Evolutionary conservation across 1,284 basidiomycete species (phyloP).

Genomic region (Puccinia novopanici): DNA sequence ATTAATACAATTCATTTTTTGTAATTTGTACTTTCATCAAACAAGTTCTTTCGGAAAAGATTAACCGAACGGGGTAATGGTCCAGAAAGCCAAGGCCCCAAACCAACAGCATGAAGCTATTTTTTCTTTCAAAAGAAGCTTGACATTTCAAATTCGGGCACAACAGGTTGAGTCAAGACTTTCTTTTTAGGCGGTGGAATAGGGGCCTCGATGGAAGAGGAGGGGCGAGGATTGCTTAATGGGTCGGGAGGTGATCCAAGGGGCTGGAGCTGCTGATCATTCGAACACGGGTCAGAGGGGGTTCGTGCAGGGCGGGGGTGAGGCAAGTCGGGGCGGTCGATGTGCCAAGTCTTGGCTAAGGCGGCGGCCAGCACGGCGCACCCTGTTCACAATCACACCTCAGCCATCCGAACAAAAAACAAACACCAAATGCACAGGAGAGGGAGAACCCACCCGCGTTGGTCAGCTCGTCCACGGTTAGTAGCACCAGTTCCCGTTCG

Average conservation of each 20-base stretch:
- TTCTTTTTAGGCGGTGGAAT: conserved; percentile 3
- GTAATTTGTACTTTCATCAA: no score
- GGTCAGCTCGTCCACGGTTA: neutral
- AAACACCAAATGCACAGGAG: neutral
- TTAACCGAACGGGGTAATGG: no score
- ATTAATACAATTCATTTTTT: no score
- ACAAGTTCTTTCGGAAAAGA: no score
- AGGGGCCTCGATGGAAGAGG: neutral
- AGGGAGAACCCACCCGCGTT: conserved; percentile 1
- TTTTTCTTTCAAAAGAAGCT: conserved; percentile 44
- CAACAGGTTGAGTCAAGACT: conserved; percentile 24
- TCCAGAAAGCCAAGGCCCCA: no score
- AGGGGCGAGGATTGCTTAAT: neutral
- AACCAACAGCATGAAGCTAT: no score
- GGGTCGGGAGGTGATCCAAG: neutral
- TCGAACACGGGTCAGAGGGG: neutral
- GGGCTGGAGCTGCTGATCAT: neutral
- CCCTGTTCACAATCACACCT: neutral
- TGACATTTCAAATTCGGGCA: conserved; percentile 46
- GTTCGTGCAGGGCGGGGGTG: neutral
- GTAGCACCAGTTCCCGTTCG: neutral
- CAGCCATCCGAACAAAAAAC: neutral
- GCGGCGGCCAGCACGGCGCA: neutral
- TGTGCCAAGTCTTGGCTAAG: neutral
- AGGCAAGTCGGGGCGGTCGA: neutral